phyloP scores from a whole-genome alignment of 345 rosid genomes.

The Punica granatum region DNA sequence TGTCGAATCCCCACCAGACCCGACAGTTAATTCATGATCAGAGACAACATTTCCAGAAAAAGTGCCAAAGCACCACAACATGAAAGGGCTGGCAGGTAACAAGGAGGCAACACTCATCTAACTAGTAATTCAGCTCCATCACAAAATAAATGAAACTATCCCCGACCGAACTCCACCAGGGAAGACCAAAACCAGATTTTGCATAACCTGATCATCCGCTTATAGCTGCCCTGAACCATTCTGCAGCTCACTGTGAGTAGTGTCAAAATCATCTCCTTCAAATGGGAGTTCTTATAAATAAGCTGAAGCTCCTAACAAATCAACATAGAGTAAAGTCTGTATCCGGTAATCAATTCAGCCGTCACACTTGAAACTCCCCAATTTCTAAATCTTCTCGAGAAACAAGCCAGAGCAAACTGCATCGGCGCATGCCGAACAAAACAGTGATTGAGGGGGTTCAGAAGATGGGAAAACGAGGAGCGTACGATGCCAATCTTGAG shows the following conservation, averaged over 20 bases:
- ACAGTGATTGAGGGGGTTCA: not conserved
- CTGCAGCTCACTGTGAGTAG: not conserved
- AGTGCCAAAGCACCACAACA: not conserved
- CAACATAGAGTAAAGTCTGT: not conserved
- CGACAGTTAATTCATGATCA: not conserved
- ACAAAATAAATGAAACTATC: no score
- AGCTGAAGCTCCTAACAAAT: not conserved
- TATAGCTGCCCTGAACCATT: not conserved
- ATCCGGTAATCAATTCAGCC: not conserved
- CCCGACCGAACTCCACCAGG: no score
- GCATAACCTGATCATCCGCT: not conserved
- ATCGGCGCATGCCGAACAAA: not conserved
- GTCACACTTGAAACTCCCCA: not conserved
- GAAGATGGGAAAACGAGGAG: not conserved
- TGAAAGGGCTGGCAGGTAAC: not conserved
- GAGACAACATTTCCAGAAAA: not conserved
- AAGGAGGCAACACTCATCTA: not conserved
- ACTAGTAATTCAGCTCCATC: not conserved
- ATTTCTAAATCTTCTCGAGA: not conserved
- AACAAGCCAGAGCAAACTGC: not conserved
- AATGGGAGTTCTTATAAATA: not conserved
- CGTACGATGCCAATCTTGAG: conserved; percentile 97
- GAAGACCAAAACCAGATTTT: not conserved
- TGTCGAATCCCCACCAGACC: not conserved
- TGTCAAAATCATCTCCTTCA: not conserved